Conservation (phyloP, 2,329 filamentous ascomycete species). For the Aspergillus sp. region DNA sequence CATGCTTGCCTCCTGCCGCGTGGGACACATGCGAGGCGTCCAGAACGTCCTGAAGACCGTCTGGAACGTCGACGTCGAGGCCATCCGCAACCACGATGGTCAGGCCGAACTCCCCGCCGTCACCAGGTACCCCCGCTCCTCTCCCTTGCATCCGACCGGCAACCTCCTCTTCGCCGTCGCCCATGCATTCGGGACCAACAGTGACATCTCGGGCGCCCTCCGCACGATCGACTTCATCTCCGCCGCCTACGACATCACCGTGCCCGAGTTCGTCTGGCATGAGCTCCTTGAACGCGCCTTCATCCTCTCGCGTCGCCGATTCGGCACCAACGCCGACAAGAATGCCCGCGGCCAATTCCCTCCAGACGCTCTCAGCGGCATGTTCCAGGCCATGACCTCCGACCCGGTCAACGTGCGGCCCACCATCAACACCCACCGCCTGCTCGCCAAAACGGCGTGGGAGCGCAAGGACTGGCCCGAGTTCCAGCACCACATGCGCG, state of each 20-base stretch:
- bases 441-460: constrained; percentile 31
- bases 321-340: constrained; percentile 29
- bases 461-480: constrained; percentile 14
- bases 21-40: constrained; percentile 50
- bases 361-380: constrained; percentile 44
- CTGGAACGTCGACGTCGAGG: constrained; percentile 55
- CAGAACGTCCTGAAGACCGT: constrained; percentile 50
- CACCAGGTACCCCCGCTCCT: constrained; percentile 46
- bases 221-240: constrained; percentile 64
- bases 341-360: constrained; percentile 36
- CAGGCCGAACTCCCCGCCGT: constrained; percentile 32
- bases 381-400: constrained; percentile 62
- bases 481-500: constrained; percentile 27
- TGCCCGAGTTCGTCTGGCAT: constrained; percentile 62
- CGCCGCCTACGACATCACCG: constrained; percentile 55
- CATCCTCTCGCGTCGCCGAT: constrained; percentile 50
- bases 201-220: constrained; percentile 58
- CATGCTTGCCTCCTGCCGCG: constrained; percentile 53
- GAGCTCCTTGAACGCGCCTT: constrained; percentile 68
- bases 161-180: constrained; percentile 65
- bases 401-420: constrained; percentile 58
- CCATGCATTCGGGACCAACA: constrained; percentile 67
- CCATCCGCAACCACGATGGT: constrained; percentile 35
- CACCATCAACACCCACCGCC: constrained; percentile 55
- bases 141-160: constrained; percentile 58